Percentiles rank a stretch among this genome's conserved stretches.
Conservation (phyloP, 2,329 filamentous ascomycete genomes). For the Aureobasidium melanogenum region DNA sequence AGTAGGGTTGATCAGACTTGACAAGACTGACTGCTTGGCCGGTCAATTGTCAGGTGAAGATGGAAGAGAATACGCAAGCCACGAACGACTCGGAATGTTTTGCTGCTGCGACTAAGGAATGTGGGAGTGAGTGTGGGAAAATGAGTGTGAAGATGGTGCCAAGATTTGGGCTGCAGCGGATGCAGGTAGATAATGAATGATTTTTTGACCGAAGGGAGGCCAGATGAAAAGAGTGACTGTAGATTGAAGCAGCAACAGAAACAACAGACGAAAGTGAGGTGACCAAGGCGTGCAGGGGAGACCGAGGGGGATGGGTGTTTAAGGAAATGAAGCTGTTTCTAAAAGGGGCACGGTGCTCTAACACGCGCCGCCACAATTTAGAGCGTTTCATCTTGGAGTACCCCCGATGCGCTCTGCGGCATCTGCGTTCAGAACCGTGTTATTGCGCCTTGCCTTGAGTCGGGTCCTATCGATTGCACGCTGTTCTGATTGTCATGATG, state of each 20-base stretch:
- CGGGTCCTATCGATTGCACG: slow-evolving; percentile 4
- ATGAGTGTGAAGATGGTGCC: slow-evolving; percentile 7
- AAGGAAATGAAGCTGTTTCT: slow-evolving; percentile 11
- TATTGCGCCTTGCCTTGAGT: slow-evolving; percentile 8
- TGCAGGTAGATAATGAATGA: slow-evolving; percentile 11
- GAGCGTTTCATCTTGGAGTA: slow-evolving; percentile 2
- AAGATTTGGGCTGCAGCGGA: slow-evolving; percentile 5
- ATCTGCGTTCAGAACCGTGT: slow-evolving; percentile 7
- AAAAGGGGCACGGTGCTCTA: slow-evolving; percentile 8
- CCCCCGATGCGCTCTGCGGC: slow-evolving; percentile 5
- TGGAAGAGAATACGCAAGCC: neutral
- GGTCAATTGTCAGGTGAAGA: slow-evolving; percentile 5
- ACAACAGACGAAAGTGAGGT: slow-evolving; percentile 6
- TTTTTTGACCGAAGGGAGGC: slow-evolving; percentile 2
- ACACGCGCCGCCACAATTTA: slow-evolving; percentile 7
- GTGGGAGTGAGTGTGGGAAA: slow-evolving; percentile 1
- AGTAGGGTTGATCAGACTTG: slow-evolving; percentile 5
- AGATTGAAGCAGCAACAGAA: slow-evolving; percentile 8
- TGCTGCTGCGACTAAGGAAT: slow-evolving; percentile 12
- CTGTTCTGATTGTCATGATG: neutral
- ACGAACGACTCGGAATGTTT: slow-evolving; percentile 7
- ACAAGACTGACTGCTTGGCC: slow-evolving; percentile 4
- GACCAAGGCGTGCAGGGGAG: slow-evolving; percentile 9
- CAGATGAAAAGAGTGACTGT: slow-evolving; percentile 7
- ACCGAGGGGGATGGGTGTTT: slow-evolving; percentile 1